A percentile compares a stretch with the other conserved stretches of the same genome.
Evolutionary conservation across 257 asterid species (phyloP).

Genomic region (Lycium ferocissimum): DNA sequence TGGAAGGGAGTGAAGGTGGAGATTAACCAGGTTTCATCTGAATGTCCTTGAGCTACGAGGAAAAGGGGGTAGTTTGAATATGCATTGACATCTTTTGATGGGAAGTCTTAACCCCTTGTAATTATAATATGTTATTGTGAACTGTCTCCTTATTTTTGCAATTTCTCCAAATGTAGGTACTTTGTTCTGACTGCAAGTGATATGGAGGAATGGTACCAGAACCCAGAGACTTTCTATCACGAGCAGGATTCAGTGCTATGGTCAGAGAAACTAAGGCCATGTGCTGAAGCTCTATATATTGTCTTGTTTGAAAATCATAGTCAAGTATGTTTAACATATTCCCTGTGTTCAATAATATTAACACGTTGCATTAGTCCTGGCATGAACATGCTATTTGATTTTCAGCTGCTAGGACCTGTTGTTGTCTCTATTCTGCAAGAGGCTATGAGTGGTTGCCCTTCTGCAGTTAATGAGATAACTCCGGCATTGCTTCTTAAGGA

Average conservation of each 20-base stretch:
- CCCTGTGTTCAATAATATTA: constrained; percentile 23
- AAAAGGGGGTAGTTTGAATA: neutral
- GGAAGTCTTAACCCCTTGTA: neutral
- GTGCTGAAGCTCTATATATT: constrained; percentile 95
- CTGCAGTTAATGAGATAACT: constrained; percentile 80
- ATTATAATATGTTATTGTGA: constrained; percentile 17
- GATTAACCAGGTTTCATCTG: neutral
- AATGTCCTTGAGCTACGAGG: neutral
- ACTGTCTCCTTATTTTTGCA: constrained; percentile 39
- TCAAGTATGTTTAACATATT: constrained; percentile 62
- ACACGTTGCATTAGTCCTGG: neutral
- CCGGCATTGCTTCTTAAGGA: constrained; percentile 90
- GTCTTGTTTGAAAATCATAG: constrained; percentile 91
- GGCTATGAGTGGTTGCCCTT: constrained; percentile 91
- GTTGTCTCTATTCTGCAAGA: constrained; percentile 97
- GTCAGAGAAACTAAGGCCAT: constrained; percentile 95
- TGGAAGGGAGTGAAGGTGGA: constrained; percentile 13
- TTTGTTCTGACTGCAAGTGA: constrained; percentile 87
- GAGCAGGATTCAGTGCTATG: constrained; percentile 95
- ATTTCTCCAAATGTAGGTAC: constrained; percentile 66
- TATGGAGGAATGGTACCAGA: constrained; percentile 91
- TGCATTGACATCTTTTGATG: constrained; percentile 17
- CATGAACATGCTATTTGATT: constrained; percentile 34
- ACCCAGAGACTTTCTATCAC: constrained; percentile 89
- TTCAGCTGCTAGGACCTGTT: constrained; percentile 91